Evolutionary conservation across 2,329 filamentous ascomycete species (phyloP), one percentile per base, ranked within the genome.

Genomic region (Colletotrichum abscissum): DNA sequence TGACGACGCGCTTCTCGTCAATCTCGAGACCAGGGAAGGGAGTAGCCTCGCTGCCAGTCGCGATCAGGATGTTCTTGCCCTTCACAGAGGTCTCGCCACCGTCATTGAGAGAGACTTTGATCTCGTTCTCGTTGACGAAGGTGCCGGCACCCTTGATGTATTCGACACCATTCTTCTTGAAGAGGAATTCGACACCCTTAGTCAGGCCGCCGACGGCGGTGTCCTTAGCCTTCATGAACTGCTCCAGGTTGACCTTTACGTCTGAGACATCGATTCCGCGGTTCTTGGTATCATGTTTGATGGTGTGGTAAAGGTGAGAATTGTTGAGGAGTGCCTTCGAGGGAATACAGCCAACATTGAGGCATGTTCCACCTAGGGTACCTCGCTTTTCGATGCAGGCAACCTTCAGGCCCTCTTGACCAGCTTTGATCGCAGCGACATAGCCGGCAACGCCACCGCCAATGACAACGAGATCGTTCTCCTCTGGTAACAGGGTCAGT

Each of bases 301-400:
- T 93, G 86, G 95, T 93, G 88, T 98, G 96, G 89, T 98, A 98
- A 74, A 98, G 91, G 85, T 98, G 95, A 79, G 97, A 98, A 90
- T 98, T 98, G 92, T 98, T 99, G 84, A 99, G 94, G 78, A 99
- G 94, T 76, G 97, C 98, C 88, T 99, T 99, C 77, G 97, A 99
- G 78, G 97, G 97, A 83, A 99, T 99, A 88, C 97, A 99, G 87
- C 97, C 97, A 81, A 99, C 97, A 84, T 99, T 99, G 81, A 99
- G 88, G 89, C 97, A 99, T 81, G 97, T 99, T 83, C 97, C 97
- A 81, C 97, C 97, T 79, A 99, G 92, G 74, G 91, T 89, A 78
- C 97, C 97, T 82, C 97, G 95, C 91, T 99, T 99, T 88, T 99
- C 97, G 87, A 99, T 97, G 87, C 97, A 99, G 75, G 95, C 91